Percentiles rank a stretch among this genome's conserved stretches.
phyloP scores from a whole-genome alignment of 768 basidiomycete species.

The Boletales sp. region DNA sequence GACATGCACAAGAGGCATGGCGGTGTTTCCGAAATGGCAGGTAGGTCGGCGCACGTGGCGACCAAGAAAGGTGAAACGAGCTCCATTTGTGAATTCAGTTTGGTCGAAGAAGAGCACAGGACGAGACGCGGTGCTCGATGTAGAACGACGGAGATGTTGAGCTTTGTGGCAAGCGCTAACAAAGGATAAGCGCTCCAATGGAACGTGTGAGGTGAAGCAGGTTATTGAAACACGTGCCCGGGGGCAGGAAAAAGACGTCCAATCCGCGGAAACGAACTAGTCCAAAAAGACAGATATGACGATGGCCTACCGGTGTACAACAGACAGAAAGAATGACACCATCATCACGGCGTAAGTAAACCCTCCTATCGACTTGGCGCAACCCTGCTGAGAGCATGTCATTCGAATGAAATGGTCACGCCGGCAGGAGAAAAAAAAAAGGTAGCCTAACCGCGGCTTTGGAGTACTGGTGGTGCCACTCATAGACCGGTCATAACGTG shows the following conservation, averaged over 20 bases:
- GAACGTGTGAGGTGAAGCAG: conserved; percentile 3
- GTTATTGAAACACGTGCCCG: conserved; percentile 12
- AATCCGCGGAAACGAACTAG: too few species aligned
- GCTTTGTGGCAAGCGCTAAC: neutral
- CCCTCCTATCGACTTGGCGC: conserved; percentile 8
- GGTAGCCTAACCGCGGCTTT: conserved; percentile 4
- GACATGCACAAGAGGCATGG: conserved; percentile 28
- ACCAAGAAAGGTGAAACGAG: neutral
- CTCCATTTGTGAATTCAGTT: neutral
- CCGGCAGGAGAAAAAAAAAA: too few species aligned
- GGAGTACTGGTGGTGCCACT: neutral
- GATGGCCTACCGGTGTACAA: too few species aligned
- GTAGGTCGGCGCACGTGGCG: conserved; percentile 13
- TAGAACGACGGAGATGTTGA: neutral
- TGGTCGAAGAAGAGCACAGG: neutral
- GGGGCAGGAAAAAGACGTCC: conserved; percentile 10
- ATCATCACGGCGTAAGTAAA: too few species aligned
- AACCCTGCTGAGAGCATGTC: neutral
- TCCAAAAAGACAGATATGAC: too few species aligned
- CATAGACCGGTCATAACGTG: too few species aligned
- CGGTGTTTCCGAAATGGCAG: conserved; percentile 3
- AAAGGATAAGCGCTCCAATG: neutral
- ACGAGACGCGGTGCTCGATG: neutral
- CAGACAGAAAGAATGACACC: too few species aligned
- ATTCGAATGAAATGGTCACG: too few species aligned